Percentiles rank a stretch among this genome's conserved stretches.
Conservation (phyloP, 2,329 filamentous ascomycete species). For the Botrytis galanthina region DNA sequence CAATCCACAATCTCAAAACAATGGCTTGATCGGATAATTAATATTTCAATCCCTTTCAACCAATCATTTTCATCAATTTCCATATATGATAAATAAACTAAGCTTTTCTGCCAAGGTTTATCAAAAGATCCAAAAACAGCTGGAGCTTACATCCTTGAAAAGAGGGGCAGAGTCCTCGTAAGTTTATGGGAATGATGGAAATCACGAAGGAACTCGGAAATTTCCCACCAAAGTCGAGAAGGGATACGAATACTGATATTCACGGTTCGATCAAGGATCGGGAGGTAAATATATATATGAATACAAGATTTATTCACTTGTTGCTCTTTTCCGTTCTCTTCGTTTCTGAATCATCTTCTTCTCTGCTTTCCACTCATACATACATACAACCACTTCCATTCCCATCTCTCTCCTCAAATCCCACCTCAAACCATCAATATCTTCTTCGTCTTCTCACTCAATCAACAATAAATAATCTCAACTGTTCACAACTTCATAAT, state of each 20-base stretch:
- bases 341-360: neutral
- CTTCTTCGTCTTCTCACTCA: neutral
- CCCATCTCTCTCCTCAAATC: neutral
- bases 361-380: neutral
- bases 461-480: neutral
- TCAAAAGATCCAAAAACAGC: neutral
- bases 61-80: neutral
- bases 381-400: neutral
- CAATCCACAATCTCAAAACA: neutral
- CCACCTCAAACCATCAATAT: neutral
- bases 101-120: constrained; percentile 14
- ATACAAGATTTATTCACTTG: neutral
- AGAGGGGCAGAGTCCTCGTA: neutral
- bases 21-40: neutral
- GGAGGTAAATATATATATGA: neutral
- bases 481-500: neutral
- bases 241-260: neutral
- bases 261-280: neutral
- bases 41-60: neutral
- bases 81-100: neutral
- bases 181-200: neutral
- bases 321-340: neutral
- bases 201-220: neutral
- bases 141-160: constrained; percentile 4
- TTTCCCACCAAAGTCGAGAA: neutral